Evolutionary conservation across 108 stramenopile species (phyloP), one percentile per base, ranked within the genome.

Genomic region (Nannochloropsis gaditana): DNA sequence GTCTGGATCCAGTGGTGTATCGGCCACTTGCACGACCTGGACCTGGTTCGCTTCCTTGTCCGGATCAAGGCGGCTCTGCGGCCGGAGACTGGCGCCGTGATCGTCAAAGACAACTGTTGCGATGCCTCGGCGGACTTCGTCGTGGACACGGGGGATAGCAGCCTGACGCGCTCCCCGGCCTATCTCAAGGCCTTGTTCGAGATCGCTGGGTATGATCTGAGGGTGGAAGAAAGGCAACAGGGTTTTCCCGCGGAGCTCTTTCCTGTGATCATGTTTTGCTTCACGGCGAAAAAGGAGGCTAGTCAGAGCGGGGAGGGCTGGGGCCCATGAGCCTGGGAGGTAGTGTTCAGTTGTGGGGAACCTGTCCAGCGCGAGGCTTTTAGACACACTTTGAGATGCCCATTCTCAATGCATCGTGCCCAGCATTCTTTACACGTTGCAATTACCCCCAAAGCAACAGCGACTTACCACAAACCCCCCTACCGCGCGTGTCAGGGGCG

Each of bases 1-100:
- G 91, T 97, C 82, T 97, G 95, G 95, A 92, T 97, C 50, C 96
- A 97, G 88, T 97, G 96, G 96, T 93, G 93, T 10, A 89, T 95
- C 11, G 93, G 94, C 11, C 96, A 97, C 85, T 86, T 96, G 80
- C 94, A 94, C 6, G 96, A 97, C 89, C 87, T 90, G 3, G 96
- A 97, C 85, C 87, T 94, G 42, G 91, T 96, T 59, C 80, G 85
- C 11, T 95, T 97, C 81, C 87, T 97, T 85, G 87, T 90, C 59
- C 86, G 94, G 80, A 93, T 94, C 86, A 91, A 86, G 6, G 21
- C 86, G 19, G 89, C 90, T n/a, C 90, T 96, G 82, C 81, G 81
- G 47, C 59, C 87, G 42, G 94, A 93, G 50, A 95, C 83, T 10
- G 87, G 96, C 9, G 83, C 95, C 43, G 91, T 97, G 1, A 85